Evolutionary conservation across 345 rosid species (phyloP).

Genomic region (Citrus medica): DNA sequence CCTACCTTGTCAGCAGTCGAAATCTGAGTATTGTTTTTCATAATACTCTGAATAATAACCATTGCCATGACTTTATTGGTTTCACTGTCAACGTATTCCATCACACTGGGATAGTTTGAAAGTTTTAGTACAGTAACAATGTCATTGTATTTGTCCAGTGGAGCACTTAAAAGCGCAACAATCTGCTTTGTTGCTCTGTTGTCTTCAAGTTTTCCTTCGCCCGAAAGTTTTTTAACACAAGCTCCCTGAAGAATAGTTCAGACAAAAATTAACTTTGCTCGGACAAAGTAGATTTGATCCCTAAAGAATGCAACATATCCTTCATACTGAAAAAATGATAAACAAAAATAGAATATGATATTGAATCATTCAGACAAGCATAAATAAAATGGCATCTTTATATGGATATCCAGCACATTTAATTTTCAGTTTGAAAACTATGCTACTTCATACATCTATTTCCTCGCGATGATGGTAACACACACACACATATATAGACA

Average conservation of each 20-base stretch:
- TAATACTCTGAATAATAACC: conserved; percentile 85
- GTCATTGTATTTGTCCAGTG: conserved; percentile 91
- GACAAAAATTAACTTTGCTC: neutral
- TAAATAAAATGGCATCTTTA: neutral
- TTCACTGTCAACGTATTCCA: conserved; percentile 87
- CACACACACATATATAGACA: neutral
- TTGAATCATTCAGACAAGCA: neutral
- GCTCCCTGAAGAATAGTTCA: conserved; percentile 62
- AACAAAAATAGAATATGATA: neutral
- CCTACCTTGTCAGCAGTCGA: conserved; percentile 78
- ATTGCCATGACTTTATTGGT: conserved; percentile 95
- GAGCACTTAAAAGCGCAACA: conserved; percentile 95
- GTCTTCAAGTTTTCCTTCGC: conserved; percentile 78
- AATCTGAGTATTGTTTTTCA: conserved; percentile 85
- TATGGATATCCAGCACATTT: neutral
- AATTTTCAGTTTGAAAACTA: neutral
- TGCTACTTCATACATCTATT: neutral
- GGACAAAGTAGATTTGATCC: neutral
- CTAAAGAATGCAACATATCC: neutral
- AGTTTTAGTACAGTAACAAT: conserved; percentile 88
- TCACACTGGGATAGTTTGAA: conserved; percentile 76
- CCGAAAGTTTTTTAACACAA: conserved; percentile 77
- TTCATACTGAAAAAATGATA: neutral
- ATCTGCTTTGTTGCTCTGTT: conserved; percentile 86
- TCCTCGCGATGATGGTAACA: neutral